A percentile compares a stretch with the other conserved stretches of the same genome.
Conservation (phyloP, 192 early-diverging fungal species). For the Haplosporangium gracile region DNA sequence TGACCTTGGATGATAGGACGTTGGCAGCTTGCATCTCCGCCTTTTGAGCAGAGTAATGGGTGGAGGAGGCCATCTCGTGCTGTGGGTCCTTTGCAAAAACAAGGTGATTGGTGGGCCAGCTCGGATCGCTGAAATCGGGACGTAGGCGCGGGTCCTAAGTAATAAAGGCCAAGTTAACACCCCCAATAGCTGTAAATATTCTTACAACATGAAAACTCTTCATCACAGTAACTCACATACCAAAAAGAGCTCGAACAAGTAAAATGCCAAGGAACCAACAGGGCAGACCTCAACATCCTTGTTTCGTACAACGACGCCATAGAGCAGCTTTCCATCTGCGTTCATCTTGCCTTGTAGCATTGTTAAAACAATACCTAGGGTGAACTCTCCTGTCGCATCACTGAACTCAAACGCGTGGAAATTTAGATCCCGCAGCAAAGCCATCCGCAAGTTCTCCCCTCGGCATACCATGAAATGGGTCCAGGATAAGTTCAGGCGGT, state of each 20-base stretch:
- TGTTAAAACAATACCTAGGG: constrained; percentile 10
- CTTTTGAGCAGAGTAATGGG: constrained; percentile 26
- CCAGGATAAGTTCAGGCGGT: constrained; percentile 20
- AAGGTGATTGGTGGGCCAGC: background rate
- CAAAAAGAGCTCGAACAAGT: constrained; percentile 11
- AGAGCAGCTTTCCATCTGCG: background rate
- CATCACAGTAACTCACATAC: background rate
- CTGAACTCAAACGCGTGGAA: constrained; percentile 22
- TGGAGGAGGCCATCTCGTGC: constrained; percentile 18
- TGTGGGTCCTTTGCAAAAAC: background rate
- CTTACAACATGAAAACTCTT: no score
- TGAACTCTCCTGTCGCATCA: constrained; percentile 23
- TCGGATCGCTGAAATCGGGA: constrained; percentile 1
- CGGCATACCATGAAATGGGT: constrained; percentile 20
- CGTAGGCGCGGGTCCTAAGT: background rate
- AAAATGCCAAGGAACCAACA: constrained; percentile 20
- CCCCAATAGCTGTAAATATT: no score
- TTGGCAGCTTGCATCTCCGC: constrained; percentile 17
- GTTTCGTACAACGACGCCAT: background rate
- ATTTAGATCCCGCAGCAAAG: constrained; percentile 8
- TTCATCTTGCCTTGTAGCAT: constrained; percentile 15
- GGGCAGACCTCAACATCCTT: no score
- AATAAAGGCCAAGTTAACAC: background rate
- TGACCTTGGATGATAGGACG: constrained; percentile 18
- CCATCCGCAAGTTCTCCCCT: constrained; percentile 19